Evolutionary conservation across 208 protist species (phyloP), one percentile per base, ranked within the genome.

Genomic region (Phytomonas sp.): DNA sequence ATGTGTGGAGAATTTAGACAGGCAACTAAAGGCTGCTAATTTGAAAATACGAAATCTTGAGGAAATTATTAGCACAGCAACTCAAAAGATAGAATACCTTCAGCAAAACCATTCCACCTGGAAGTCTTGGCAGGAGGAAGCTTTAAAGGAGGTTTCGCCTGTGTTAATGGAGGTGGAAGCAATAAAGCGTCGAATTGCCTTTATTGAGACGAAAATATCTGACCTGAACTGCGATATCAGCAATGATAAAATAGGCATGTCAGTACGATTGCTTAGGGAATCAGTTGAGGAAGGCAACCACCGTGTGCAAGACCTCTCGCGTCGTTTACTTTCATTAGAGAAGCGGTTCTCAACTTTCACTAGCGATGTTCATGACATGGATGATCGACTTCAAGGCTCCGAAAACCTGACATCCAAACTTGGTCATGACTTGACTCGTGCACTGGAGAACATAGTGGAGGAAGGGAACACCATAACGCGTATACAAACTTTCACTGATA

Each of bases 81-180:
- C 36, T 40, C 36, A 40, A 40, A 40, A 9, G 36, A 40, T 40
- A 9, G 36, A 40, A 40, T 40, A 40, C 36, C 9, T 13, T 40
- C 59, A 62, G 3, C 28, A 62, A 62, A 31, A 62, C 59, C 28
- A 62, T 62, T 28, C 59, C 29, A 31, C 59, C 59, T 32, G 28
- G 28, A 31, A 32, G 28, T 28, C 36, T 40, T 40, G 36, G 36
- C 36, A 40, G 36, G 36, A 40, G 36, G 9, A 53, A 26, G 51
- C 72, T 23, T 30, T 80, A 67, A 68, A 66, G 7, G 77, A 83
- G 30, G 36, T 85, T 7, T 40, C 77, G 4, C 77, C 72, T 11
- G 75, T 78, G 11, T 68, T 84, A 40, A 66, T 83, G 1, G 83
- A 85, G 37, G 28, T 88, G 67, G 83, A 88, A 56, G 71, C 80